Base-by-base conservation (phyloP, 148 eudicot species). In the Vaccinium myrtillus region DNA sequence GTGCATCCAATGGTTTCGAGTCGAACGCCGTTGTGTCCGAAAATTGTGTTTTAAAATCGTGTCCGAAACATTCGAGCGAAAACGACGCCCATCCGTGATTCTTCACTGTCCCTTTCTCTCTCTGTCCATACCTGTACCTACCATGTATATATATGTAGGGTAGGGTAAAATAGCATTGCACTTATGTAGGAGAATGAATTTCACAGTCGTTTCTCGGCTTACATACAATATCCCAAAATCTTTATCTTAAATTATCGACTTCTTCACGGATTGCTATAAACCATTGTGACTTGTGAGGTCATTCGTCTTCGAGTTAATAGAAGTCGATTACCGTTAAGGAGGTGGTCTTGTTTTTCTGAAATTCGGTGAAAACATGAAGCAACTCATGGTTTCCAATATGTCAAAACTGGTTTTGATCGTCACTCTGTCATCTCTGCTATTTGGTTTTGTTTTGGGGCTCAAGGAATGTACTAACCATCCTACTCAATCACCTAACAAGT, bases 401-500 rank as follows among this genome's bases (percentile, higher is more conserved):
- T 39, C 13, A 69, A 36, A 25, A 27, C 74, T 27, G 27, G 74
- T 69, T 4, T 5, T 2, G 39, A 69, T 69, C 27, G 74, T 69
- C 16, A 69, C 74, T 27, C 6, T 69, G 39, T 27, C 43, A 39
- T 39, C 82, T 81, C 36, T 89, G 39, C 39, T 89, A 67, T 75
- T 25, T 89, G 94, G 82, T 43, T 86, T 27, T 81, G 74, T 69
- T 69, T n/a, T 83, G 71, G 81, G 89, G n/a, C 95, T 39, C 43
- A 39, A 95, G 61, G 93, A 89, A 87, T 95, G 99, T 85, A 92
- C 96, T 10, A 93, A 97, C 85, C 18, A 70, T n/a, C 87, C 87
- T 1, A 85, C 89, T 43, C 65, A 32, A 54, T 8, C 32, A 30
- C 32, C 32, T 91, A 15, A 80, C 91, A 43, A 90, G 19, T 90